Evolutionary conservation across 768 basidiomycete species (phyloP), one percentile per base, ranked within the genome.

Genomic region (Sistotremastrum suecicum): DNA sequence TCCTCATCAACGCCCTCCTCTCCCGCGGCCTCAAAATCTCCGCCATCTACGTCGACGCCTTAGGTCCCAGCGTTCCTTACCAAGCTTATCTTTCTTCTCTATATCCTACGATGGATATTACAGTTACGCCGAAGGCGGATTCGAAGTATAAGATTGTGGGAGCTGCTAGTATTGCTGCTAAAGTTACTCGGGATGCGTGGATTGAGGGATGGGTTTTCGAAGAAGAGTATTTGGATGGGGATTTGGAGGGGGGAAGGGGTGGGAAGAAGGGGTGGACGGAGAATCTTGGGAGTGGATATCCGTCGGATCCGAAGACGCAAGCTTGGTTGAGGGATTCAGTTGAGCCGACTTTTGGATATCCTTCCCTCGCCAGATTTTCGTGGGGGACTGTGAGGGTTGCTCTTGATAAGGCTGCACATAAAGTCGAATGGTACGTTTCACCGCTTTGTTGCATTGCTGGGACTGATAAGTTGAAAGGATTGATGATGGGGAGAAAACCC

Each of bases 101-200:
- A 33, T 99, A 97, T 60, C 86, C 88, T 0, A 78, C 75, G 5
- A 84, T 97, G 51, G 64, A 67, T 36, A 92, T 99, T 59, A 91
- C 87, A 0, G 95, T 99, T 28, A 74, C 80, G 7, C 76, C 78
- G 30, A 97, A 99, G 62, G 95, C 95, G 10, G 95, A 99, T 57
- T 80, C 81, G n/a, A 79, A 86, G 50, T 99, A 77, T 72, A 95
- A 91, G 57, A 92, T 99, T 49, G 95, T 99, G 48, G 83, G 89
- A 20, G 95, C 95, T 5, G 95, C 94, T 1, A 90, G 87, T 59
- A 88, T 98, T n/a, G 90, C 90, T 2, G 95, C 95, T 2, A 99
- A 99, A 63, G 91, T 94, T 30, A 97, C 92, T 0, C 71, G 94
- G 46, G 94, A 98, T 56, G 78, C 82, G 5, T 90, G 89, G 61